phyloP scores from a whole-genome alignment of 1,284 basidiomycete genomes.

The Pseudozyma thailandica region DNA sequence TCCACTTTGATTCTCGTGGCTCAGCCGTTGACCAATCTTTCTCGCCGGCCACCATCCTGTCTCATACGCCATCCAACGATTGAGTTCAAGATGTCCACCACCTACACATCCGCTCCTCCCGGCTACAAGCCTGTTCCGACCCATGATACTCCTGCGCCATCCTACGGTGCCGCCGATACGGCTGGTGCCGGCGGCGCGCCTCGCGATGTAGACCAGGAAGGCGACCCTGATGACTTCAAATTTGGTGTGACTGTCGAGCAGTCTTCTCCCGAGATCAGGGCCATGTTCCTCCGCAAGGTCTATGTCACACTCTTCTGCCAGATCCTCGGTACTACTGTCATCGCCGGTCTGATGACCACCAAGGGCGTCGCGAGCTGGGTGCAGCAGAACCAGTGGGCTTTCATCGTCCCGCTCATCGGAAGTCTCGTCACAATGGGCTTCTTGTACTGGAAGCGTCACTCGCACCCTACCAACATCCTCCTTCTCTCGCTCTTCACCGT shows the following conservation, averaged over 20 bases:
- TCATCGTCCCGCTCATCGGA: slow-evolving; percentile 75
- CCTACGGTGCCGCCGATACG: slow-evolving; percentile 35
- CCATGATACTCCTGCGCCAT: slow-evolving; percentile 21
- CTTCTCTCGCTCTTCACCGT: slow-evolving; percentile 74
- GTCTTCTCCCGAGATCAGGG: slow-evolving; percentile 61
- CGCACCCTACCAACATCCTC: slow-evolving; percentile 81
- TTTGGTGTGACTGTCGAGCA: slow-evolving; percentile 65
- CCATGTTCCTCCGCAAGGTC: slow-evolving; percentile 62
- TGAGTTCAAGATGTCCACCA: slow-evolving; percentile 16
- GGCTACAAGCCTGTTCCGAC: slow-evolving; percentile 42
- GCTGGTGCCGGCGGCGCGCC: slow-evolving; percentile 18
- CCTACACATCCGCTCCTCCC: slow-evolving; percentile 37
- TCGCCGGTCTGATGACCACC: slow-evolving; percentile 55
- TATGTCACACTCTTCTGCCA: slow-evolving; percentile 63
- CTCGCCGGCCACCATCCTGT: slow-evolving; percentile 1
- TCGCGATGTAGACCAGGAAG: slow-evolving; percentile 51
- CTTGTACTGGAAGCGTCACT: slow-evolving; percentile 87
- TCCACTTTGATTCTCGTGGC: background rate
- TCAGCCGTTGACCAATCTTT: background rate
- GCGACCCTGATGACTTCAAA: slow-evolving; percentile 65
- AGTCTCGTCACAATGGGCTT: slow-evolving; percentile 79
- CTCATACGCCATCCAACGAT: background rate
- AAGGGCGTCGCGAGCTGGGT: slow-evolving; percentile 51
- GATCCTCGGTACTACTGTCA: slow-evolving; percentile 59
- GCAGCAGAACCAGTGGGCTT: slow-evolving; percentile 56